phyloP scores from a whole-genome alignment of 768 basidiomycete genomes.

The Phanerodontia chrysosporium region DNA sequence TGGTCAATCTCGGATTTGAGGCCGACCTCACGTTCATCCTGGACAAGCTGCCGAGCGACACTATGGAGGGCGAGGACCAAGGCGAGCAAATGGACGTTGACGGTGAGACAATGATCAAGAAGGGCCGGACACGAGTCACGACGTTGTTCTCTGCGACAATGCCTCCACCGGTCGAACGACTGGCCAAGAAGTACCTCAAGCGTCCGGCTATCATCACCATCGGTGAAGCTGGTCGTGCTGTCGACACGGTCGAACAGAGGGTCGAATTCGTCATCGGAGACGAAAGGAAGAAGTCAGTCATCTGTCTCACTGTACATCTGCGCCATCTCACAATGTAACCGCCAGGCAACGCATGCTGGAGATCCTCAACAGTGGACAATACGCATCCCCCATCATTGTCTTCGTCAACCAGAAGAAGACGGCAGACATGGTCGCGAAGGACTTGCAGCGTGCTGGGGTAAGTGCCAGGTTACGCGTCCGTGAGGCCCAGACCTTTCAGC shows the following conservation, averaged over 20 bases:
- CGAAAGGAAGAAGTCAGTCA: conserved; percentile 90
- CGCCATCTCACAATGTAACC: neutral
- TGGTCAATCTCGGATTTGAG: conserved; percentile 98
- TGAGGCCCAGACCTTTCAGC: neutral
- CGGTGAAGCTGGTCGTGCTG: conserved; percentile 95
- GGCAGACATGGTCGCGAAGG: conserved; percentile 96
- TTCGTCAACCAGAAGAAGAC: conserved; percentile 99
- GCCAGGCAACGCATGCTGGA: conserved; percentile 79
- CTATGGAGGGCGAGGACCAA: conserved; percentile 82
- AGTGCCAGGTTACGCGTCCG: conserved; percentile 27
- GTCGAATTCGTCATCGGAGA: conserved; percentile 92
- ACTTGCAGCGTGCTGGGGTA: conserved; percentile 84
- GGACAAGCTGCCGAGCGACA: conserved; percentile 83
- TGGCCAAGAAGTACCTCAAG: conserved; percentile 91
- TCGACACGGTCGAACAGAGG: conserved; percentile 95
- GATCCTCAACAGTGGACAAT: conserved; percentile 84
- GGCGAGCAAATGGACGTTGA: conserved; percentile 78
- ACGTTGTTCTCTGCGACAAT: conserved; percentile 98
- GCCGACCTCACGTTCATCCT: conserved; percentile 91
- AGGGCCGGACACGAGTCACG: conserved; percentile 85
- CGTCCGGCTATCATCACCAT: conserved; percentile 95
- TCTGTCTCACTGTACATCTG: neutral
- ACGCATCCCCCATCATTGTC: conserved; percentile 89
- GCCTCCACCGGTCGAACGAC: conserved; percentile 94
- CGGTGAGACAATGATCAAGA: conserved; percentile 58